A percentile compares a stretch with the other conserved stretches of the same genome.
Conservation (phyloP, 139 green algal species). For the Mesotaenium endlicherianum region DNA sequence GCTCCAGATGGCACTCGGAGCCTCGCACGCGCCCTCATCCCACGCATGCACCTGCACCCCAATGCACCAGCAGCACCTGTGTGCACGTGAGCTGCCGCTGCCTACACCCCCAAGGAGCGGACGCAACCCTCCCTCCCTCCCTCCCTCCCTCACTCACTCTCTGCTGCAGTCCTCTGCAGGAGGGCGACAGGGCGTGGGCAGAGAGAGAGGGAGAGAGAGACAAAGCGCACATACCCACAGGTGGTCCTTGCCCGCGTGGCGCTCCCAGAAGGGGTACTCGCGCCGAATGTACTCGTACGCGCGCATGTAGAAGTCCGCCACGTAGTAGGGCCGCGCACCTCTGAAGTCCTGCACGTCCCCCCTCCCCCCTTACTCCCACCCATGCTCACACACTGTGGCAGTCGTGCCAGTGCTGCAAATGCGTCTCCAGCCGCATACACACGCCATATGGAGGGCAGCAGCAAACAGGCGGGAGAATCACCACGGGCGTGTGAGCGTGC, state of each 20-base stretch:
- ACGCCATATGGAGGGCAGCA: no score
- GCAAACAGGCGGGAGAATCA: no score
- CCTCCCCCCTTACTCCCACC: neutral
- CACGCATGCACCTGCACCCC: neutral
- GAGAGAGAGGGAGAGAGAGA: neutral
- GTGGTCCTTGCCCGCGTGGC: slow-evolving; percentile 13
- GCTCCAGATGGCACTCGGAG: slow-evolving; percentile 15
- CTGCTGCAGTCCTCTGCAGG: neutral
- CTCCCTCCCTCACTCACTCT: neutral
- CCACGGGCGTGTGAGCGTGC: neutral
- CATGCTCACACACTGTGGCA: neutral
- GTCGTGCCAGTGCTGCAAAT: neutral
- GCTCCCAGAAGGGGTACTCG: slow-evolving; percentile 21
- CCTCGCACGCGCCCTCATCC: slow-evolving; percentile 16
- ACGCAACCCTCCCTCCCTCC: neutral
- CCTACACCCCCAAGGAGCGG: neutral
- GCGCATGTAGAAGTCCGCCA: slow-evolving; percentile 10
- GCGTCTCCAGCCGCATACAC: no score
- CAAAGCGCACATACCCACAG: slow-evolving; percentile 1
- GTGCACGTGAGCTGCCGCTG: neutral
- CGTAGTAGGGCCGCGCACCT: neutral
- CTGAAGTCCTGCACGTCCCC: neutral
- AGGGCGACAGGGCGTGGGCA: neutral
- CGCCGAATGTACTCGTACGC: slow-evolving; percentile 1
- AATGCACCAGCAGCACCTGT: neutral